These are phyloP conservation scores for Phaeophleospora eucalypticola DNA, from an alignment of 2,329 filamentous ascomycete genomes.

Conservation along the genomic window DNA sequence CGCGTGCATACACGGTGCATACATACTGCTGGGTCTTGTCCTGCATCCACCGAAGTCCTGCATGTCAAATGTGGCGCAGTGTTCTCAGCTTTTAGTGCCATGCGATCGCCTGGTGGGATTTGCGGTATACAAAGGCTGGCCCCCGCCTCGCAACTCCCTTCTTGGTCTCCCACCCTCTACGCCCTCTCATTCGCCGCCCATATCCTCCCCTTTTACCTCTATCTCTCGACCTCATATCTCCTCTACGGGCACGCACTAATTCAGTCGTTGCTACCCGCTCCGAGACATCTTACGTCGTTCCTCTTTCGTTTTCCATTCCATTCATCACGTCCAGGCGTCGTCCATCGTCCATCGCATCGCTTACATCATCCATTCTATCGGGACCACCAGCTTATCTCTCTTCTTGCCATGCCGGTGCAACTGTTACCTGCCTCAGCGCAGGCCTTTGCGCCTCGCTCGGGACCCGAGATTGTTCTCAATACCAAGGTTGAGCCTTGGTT, in stretches of 20 bases:
- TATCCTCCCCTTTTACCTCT: conserved; percentile 20
- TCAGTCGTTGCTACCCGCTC: conserved; percentile 25
- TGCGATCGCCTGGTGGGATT: conserved; percentile 7
- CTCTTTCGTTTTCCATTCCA: conserved; percentile 18
- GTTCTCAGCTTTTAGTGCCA: conserved; percentile 15
- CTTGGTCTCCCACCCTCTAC: conserved; percentile 2
- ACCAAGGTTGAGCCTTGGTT: conserved; percentile 94
- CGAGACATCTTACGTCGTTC: conserved; percentile 29
- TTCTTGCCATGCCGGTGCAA: conserved; percentile 75
- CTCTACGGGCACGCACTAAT: conserved; percentile 25
- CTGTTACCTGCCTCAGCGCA: conserved; percentile 92
- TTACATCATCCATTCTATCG: conserved; percentile 24
- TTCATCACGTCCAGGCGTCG: conserved; percentile 20
- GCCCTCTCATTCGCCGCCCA: conserved; percentile 26
- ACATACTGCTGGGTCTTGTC: conserved; percentile 18
- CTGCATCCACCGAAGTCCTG: conserved; percentile 18
- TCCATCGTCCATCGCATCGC: conserved; percentile 28
- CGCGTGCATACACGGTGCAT: too few relatives aligned
- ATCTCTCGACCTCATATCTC: conserved; percentile 11
- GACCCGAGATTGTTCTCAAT: conserved; percentile 89
- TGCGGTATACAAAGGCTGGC: conserved; percentile 4
- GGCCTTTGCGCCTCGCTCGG: conserved; percentile 89
- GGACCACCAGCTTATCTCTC: conserved; percentile 15
- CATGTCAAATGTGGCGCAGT: conserved; percentile 17
- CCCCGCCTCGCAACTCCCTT: conserved; percentile 4